Evolutionary conservation across 192 early-diverging fungal species (phyloP), one percentile per base, ranked within the genome.

Genomic region (Backusella tarrabulga): DNA sequence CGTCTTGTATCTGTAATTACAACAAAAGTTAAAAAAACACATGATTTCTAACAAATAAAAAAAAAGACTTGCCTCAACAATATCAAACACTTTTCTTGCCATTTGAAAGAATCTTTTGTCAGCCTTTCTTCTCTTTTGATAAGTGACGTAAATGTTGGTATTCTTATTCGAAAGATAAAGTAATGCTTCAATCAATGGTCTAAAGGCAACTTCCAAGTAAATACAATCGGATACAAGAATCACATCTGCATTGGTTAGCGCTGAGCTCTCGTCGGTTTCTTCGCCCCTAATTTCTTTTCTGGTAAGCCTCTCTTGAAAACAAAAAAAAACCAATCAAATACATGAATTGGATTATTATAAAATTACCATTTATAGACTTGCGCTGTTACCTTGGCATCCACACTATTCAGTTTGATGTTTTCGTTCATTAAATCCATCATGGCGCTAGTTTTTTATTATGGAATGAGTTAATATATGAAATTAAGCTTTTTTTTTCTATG

Each of bases 181-280:
- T 6, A 88, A 68, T 1, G 87, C 81, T 67, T 85, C 78, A 7
- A 88, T 71, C 34, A 88, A 70, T 6, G 85, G 84, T 32, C 82
- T 78, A 74, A 88, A 88, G 0, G 87, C 85, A 9, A 80, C 68
- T 71, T 88, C 87, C 0, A 87, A 69, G 70, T 88, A 88, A 14
- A 88, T 82, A 68, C 87, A 88, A 67, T 88, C 87, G 4, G 87
- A 84, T 11, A 82, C 84, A 19, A 88, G 54, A 23, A 88, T 84
- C 2, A 88, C 42, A 71, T 88, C 85, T 21, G 74, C 79, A 36
- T 35, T 79, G 35, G 46, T 36, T 36, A 36, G 4, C 23, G 54
- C 34, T 54, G 34, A 8, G n/a, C 56, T 52, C 14, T 63, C 32
- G n/a, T 74, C 21, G 6, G 34, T 74, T 34, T 74, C 35, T 23